A percentile compares a stretch with the other conserved stretches of the same genome.
These are phyloP conservation scores for Bothriochloa decipiens DNA, from an alignment of 176 grass and related monocot species.

Conservation along the genomic window DNA sequence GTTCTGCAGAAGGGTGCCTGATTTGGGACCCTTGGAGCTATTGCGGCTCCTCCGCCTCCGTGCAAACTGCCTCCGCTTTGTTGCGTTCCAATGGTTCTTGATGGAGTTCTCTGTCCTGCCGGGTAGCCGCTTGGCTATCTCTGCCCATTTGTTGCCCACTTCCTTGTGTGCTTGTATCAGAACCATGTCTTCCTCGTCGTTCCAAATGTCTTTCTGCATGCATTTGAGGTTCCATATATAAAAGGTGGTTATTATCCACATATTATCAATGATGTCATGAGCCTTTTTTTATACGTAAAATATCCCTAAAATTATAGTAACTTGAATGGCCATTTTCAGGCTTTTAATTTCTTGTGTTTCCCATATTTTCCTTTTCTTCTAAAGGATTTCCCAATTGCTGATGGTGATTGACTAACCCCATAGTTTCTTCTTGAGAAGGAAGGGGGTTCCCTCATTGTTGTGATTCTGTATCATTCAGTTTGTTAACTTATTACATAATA, in stretches of 20 bases:
- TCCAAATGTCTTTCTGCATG: constrained; percentile 91
- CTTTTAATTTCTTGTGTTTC: neutral
- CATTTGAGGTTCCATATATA: neutral
- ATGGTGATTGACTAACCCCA: neutral
- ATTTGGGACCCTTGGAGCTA: constrained; percentile 55
- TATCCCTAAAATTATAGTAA: neutral
- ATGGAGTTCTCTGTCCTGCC: constrained; percentile 95
- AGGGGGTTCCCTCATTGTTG: neutral
- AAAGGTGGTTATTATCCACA: neutral
- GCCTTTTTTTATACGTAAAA: neutral
- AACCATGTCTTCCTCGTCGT: constrained; percentile 84
- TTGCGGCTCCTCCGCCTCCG: constrained; percentile 41
- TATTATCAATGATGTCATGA: neutral
- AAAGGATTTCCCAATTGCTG: neutral
- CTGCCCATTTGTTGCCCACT: constrained; percentile 91
- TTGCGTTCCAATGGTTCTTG: constrained; percentile 98
- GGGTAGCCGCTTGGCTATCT: constrained; percentile 84
- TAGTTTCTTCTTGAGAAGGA: neutral
- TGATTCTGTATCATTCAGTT: neutral
- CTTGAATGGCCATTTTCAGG: neutral
- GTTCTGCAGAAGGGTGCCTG: constrained; percentile 69
- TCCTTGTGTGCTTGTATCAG: constrained; percentile 84
- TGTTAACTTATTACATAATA: too few species aligned
- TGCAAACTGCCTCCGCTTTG: constrained; percentile 79
- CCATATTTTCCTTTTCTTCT: neutral